Percentiles rank a stretch among this genome's conserved stretches.
phyloP scores from a whole-genome alignment of 1,284 basidiomycete species.

The Fomitopsis schrenkii region DNA sequence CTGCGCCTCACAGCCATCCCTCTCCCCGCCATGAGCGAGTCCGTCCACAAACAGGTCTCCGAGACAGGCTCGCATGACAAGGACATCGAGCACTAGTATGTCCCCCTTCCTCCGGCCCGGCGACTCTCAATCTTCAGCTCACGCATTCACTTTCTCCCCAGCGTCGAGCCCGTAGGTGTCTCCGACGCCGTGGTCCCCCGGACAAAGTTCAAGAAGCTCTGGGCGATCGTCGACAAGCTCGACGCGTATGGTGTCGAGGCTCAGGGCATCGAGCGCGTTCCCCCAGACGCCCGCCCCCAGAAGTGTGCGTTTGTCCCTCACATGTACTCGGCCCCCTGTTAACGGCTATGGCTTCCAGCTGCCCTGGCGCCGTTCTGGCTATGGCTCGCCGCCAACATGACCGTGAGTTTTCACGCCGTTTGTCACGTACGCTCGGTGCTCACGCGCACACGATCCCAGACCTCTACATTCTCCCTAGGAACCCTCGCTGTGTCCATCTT shows the following conservation, averaged over 20 bases:
- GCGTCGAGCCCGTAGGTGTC: slow-evolving; percentile 1
- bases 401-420: background rate
- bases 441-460: slow-evolving; percentile 9
- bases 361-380: slow-evolving; percentile 11
- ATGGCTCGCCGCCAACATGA: slow-evolving; percentile 28
- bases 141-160: background rate
- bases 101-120: background rate
- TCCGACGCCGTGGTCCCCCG: slow-evolving; percentile 6
- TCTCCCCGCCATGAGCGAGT: background rate
- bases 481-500: slow-evolving; percentile 30
- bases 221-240: slow-evolving; percentile 20
- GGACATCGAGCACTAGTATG: slow-evolving; percentile 7
- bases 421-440: background rate
- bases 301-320: slow-evolving; percentile 6
- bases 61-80: background rate
- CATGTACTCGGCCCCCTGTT: background rate
- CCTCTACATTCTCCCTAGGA: slow-evolving; percentile 29
- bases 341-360: background rate
- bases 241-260: slow-evolving; percentile 25
- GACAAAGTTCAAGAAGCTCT: slow-evolving; percentile 12
- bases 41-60: slow-evolving; percentile 4
- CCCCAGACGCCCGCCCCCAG: slow-evolving; percentile 19
- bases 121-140: background rate
- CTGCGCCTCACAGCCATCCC: background rate
- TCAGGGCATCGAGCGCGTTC: slow-evolving; percentile 27